Conservation (phyloP, 2,329 filamentous ascomycete genomes). For the Epichloe uncinata region DNA sequence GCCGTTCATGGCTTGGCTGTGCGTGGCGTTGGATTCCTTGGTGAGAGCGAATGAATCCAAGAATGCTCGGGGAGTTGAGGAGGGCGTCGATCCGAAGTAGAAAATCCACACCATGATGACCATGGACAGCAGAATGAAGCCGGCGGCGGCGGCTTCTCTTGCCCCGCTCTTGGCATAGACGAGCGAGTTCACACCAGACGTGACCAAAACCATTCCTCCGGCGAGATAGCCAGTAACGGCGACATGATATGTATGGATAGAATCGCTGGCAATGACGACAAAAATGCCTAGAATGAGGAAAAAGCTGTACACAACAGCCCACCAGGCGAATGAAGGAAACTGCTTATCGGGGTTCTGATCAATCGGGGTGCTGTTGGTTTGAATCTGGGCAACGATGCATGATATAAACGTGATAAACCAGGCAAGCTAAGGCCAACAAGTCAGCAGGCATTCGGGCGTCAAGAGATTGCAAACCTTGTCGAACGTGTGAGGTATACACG, state of each 20-base stretch:
- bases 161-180: conserved; percentile 64
- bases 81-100: conserved; percentile 90
- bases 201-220: conserved; percentile 71
- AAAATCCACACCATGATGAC: conserved; percentile 95
- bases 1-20: conserved; percentile 59
- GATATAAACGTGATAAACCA: conserved; percentile 89
- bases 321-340: conserved; percentile 88
- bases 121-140: conserved; percentile 89
- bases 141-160: conserved; percentile 77
- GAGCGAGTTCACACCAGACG: conserved; percentile 72
- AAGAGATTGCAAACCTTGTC: neutral
- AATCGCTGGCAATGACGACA: conserved; percentile 71
- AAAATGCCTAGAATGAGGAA: conserved; percentile 70
- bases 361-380: conserved; percentile 21
- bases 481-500: neutral
- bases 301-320: conserved; percentile 74
- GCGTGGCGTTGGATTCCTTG: conserved; percentile 63
- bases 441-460: neutral
- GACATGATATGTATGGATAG: conserved; percentile 78
- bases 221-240: conserved; percentile 80
- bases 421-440: conserved; percentile 51
- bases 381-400: conserved; percentile 58
- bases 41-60: conserved; percentile 91
- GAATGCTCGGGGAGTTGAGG: conserved; percentile 73
- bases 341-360: conserved; percentile 14